Evolutionary conservation across 2,329 filamentous ascomycete genomes (phyloP).

Genomic region (Emmonsia crescens): DNA sequence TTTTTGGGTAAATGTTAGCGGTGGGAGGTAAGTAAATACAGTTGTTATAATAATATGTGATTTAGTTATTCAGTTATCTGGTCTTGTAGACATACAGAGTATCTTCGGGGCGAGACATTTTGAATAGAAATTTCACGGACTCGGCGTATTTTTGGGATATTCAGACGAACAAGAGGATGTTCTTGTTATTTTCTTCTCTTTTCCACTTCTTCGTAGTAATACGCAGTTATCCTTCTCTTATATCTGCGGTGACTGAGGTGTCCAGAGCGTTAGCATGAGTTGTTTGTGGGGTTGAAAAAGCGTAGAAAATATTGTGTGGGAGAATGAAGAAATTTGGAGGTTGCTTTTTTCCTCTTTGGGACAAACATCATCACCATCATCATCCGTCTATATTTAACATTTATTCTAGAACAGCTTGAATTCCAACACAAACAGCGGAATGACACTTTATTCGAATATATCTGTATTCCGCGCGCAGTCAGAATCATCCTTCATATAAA

Average conservation of each 20-base stretch:
- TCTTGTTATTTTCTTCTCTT: background rate
- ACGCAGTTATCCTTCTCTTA: background rate
- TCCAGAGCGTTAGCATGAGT: background rate
- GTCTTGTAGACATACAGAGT: constrained; percentile 55
- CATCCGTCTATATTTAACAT: background rate
- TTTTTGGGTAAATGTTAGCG: background rate
- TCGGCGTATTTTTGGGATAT: background rate
- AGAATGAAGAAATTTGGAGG: background rate
- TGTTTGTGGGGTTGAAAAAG: background rate
- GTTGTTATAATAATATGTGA: background rate
- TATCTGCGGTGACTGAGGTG: background rate
- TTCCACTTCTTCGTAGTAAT: background rate
- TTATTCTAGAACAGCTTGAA: background rate
- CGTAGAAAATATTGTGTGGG: background rate
- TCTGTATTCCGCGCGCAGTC: background rate
- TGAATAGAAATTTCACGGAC: constrained; percentile 20
- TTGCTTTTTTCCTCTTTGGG: constrained; percentile 3
- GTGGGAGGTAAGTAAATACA: background rate
- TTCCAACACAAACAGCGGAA: background rate
- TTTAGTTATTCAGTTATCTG: background rate
- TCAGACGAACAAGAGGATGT: background rate
- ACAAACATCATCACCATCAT: background rate
- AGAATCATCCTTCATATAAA: background rate
- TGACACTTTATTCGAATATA: background rate
- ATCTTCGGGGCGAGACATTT: constrained; percentile 96